These are phyloP conservation scores for Allantophomopsis lycopodina DNA, from an alignment of 2,329 filamentous ascomycete species.

Conservation along the genomic window DNA sequence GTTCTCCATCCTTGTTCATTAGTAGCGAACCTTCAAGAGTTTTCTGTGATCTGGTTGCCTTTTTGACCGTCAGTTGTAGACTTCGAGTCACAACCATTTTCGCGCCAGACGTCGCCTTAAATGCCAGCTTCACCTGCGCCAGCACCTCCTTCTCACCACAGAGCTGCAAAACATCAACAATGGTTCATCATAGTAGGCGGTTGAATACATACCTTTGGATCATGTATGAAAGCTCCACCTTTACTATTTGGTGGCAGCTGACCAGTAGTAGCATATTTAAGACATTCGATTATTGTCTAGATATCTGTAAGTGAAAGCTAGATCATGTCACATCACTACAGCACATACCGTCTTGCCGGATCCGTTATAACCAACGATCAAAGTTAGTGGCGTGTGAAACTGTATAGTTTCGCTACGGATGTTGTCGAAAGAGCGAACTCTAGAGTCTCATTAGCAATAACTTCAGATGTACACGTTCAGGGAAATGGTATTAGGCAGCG, in stretches of 20 bases:
- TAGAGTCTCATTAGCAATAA: constrained; percentile 11
- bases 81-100: constrained; percentile 76
- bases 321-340: not conserved
- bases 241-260: constrained; percentile 84
- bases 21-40: constrained; percentile 71
- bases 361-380: constrained; percentile 95
- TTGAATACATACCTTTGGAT: constrained; percentile 55
- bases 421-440: constrained; percentile 76
- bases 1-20: constrained; percentile 68
- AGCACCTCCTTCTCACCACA: constrained; percentile 77
- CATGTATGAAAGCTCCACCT: constrained; percentile 88
- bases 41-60: constrained; percentile 61
- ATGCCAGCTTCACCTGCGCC: constrained; percentile 84
- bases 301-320: constrained; percentile 4
- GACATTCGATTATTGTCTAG: constrained; percentile 92
- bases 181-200: not conserved
- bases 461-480: too few species aligned
- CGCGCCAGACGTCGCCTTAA: constrained; percentile 63
- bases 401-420: constrained; percentile 62
- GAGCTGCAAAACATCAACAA: constrained; percentile 30
- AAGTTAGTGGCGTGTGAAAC: constrained; percentile 81
- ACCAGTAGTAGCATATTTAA: constrained; percentile 95
- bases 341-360: constrained; percentile 72
- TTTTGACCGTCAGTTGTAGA: constrained; percentile 77
- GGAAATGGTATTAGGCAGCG: not conserved